Percentiles rank a stretch among this genome's conserved stretches.
These are phyloP conservation scores for Fusarium sp. DNA, from an alignment of 2,329 filamentous ascomycete genomes.

Conservation along the genomic window DNA sequence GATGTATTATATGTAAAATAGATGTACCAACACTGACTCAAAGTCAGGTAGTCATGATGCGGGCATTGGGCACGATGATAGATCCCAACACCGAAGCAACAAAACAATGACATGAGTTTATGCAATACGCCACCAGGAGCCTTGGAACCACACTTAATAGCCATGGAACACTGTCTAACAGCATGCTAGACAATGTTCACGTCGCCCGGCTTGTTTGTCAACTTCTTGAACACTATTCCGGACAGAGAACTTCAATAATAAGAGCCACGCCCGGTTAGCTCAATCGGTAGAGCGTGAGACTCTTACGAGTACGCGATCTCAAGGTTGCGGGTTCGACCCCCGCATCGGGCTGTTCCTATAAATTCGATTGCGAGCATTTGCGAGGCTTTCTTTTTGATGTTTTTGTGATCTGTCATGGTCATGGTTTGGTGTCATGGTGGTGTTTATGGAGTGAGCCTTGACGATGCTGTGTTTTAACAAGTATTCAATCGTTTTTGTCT, in stretches of 20 bases:
- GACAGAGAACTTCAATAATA: not conserved
- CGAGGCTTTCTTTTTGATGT: constrained; percentile 28
- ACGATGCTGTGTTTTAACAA: too few species aligned
- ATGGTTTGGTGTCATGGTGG: not conserved
- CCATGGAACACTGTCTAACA: not conserved
- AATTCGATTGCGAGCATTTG: constrained; percentile 36
- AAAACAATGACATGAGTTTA: constrained; percentile 8
- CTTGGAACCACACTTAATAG: not conserved
- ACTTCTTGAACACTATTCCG: not conserved
- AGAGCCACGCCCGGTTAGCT: constrained; percentile 49
- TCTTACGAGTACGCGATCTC: constrained; percentile 62
- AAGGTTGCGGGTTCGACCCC: constrained; percentile 66
- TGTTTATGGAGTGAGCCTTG: too few species aligned
- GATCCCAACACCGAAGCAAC: constrained; percentile 33
- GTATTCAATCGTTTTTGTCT: not conserved
- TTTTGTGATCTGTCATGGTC: not conserved
- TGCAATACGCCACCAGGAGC: not conserved
- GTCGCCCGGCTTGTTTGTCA: fast-evolving
- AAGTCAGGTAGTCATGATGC: constrained; percentile 14
- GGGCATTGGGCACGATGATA: constrained; percentile 28
- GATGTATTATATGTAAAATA: constrained; percentile 34
- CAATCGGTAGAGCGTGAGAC: constrained; percentile 71
- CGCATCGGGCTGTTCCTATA: constrained; percentile 54
- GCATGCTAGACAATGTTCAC: too few species aligned
- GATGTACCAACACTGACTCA: constrained; percentile 26